phyloP scores from a whole-genome alignment of 345 rosid genomes.

The Eucalyptus lansdowneana region DNA sequence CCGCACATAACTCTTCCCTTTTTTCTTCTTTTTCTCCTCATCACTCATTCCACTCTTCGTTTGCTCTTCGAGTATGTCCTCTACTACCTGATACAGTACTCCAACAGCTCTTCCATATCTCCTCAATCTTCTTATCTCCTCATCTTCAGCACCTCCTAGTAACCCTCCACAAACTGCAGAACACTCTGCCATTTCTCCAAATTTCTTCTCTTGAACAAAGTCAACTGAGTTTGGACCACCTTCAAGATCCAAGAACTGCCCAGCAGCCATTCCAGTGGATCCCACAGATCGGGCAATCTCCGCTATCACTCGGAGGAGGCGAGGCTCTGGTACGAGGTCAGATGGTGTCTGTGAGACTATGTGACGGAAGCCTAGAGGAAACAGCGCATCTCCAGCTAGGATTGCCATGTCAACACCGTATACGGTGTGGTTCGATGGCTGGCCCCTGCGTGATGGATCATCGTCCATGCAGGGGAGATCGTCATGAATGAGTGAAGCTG shows the following conservation, averaged over 20 bases:
- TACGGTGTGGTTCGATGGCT: slow-evolving; percentile 74
- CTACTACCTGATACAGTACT: slow-evolving; percentile 70
- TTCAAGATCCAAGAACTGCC: slow-evolving; percentile 86
- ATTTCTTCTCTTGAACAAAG: slow-evolving; percentile 79
- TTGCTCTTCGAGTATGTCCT: slow-evolving; percentile 43
- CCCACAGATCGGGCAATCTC: slow-evolving; percentile 95
- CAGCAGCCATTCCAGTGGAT: slow-evolving; percentile 94
- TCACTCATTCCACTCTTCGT: not conserved
- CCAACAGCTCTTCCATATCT: slow-evolving; percentile 88
- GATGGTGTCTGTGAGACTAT: slow-evolving; percentile 70
- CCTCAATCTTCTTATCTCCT: slow-evolving; percentile 58
- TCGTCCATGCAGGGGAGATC: slow-evolving; percentile 98
- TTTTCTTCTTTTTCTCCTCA: slow-evolving; percentile 6
- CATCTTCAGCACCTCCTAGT: slow-evolving; percentile 72
- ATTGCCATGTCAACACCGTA: slow-evolving; percentile 79
- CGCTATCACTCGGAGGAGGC: slow-evolving; percentile 57
- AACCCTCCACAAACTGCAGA: slow-evolving; percentile 93
- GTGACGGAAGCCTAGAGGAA: slow-evolving; percentile 89
- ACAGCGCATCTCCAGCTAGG: slow-evolving; percentile 95
- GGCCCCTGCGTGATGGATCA: slow-evolving; percentile 71
- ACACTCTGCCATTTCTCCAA: slow-evolving; percentile 82
- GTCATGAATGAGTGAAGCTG: slow-evolving; percentile 85
- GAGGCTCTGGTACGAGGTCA: slow-evolving; percentile 50
- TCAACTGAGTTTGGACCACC: slow-evolving; percentile 50
- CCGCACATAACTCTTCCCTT: slow-evolving; percentile 40